A percentile compares a stretch with the other conserved stretches of the same genome.
Evolutionary conservation across 768 basidiomycete species (phyloP).

Genomic region (Lactarius hengduanensis): DNA sequence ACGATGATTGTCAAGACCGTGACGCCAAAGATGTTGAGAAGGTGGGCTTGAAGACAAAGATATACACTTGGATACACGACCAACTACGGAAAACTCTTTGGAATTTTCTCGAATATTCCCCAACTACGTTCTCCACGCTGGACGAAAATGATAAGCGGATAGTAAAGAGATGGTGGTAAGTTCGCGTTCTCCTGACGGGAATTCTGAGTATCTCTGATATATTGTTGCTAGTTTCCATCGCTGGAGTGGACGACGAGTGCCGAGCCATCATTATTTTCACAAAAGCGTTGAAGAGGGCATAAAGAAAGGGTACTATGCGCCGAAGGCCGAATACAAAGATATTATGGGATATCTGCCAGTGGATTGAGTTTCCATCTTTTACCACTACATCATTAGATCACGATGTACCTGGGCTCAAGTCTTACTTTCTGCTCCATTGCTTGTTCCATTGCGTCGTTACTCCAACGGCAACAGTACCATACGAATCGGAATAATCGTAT

Average conservation of each 20-base stretch:
- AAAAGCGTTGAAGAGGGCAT: too few relatives aligned
- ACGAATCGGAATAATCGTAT: too few relatives aligned
- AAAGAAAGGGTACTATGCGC: too few relatives aligned
- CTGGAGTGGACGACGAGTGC: not conserved
- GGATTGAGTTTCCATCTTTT: not conserved
- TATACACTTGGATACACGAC: too few relatives aligned
- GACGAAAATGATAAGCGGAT: not conserved
- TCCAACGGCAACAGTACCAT: too few relatives aligned
- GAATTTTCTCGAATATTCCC: not conserved
- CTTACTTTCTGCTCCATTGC: too few relatives aligned
- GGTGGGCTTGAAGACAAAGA: too few relatives aligned
- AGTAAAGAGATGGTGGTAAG: too few relatives aligned
- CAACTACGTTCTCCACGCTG: not conserved
- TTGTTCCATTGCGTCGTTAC: too few relatives aligned
- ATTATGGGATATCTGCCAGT: not conserved
- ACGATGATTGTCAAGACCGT: not conserved
- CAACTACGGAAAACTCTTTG: too few relatives aligned
- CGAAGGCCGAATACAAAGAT: not conserved
- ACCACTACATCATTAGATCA: not conserved
- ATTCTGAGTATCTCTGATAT: not conserved
- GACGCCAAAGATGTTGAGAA: too few relatives aligned
- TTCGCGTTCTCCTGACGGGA: not conserved
- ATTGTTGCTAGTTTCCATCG: not conserved
- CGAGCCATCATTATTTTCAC: not conserved
- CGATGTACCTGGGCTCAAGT: too few relatives aligned